phyloP scores from a whole-genome alignment of 192 early-diverging fungal genomes.

The Umbelopsis isabellina region DNA sequence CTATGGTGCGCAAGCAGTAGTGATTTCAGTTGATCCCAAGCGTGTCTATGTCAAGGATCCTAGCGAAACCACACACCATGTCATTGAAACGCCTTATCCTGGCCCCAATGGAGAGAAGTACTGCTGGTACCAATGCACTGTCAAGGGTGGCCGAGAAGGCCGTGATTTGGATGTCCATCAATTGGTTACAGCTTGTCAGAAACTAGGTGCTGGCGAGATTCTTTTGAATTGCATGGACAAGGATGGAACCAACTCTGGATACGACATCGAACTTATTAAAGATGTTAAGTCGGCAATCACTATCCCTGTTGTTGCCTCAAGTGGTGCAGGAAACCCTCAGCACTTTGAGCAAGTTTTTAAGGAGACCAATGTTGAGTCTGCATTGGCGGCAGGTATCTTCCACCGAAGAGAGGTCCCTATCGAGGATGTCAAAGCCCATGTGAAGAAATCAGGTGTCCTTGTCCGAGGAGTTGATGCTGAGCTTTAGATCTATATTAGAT shows the following conservation, averaged over 20 bases:
- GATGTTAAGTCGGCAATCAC: conserved; percentile 77
- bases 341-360: conserved; percentile 91
- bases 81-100: conserved; percentile 65
- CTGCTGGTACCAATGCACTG: conserved; percentile 99
- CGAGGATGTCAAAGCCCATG: conserved; percentile 76
- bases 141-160: conserved; percentile 95
- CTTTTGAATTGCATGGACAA: conserved; percentile 99
- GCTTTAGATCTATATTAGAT: conserved; percentile 1
- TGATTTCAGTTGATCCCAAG: conserved; percentile 96
- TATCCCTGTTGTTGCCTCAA: conserved; percentile 98
- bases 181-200: conserved; percentile 85
- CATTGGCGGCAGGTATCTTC: conserved; percentile 98
- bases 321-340: conserved; percentile 84
- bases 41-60: conserved; percentile 88
- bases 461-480: conserved; percentile 50
- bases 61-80: conserved; percentile 74
- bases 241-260: conserved; percentile 98
- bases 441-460: conserved; percentile 54
- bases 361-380: conserved; percentile 90
- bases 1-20: conserved; percentile 98
- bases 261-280: conserved; percentile 84
- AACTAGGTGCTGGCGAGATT: conserved; percentile 95
- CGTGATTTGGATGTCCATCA: conserved; percentile 94
- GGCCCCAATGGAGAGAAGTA: conserved; percentile 93
- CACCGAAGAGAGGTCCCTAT: conserved; percentile 95